phyloP scores from a whole-genome alignment of 2,329 filamentous ascomycete species.

The Zalaria sp. region DNA sequence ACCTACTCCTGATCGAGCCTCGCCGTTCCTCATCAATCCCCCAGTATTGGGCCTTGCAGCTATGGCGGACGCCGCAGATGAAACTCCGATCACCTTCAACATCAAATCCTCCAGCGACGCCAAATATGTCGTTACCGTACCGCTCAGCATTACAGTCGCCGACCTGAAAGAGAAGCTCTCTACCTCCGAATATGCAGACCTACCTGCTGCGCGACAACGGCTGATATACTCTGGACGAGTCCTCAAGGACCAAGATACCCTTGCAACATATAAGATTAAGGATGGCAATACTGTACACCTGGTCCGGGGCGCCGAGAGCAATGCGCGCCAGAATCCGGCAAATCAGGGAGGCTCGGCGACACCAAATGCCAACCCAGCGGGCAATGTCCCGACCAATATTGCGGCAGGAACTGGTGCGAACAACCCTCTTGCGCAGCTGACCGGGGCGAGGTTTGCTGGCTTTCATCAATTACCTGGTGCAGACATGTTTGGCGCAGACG shows the following conservation, averaged over 20 bases:
- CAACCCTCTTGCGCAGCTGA: conserved; percentile 80
- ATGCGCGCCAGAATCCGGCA: conserved; percentile 45
- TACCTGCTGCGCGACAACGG: conserved; percentile 77
- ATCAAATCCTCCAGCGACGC: conserved; percentile 92
- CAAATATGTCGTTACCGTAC: conserved; percentile 70
- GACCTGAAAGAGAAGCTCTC: conserved; percentile 87
- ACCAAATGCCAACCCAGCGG: conserved; percentile 33
- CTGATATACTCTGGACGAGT: conserved; percentile 96
- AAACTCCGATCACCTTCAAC: conserved; percentile 81
- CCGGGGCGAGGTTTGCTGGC: conserved; percentile 85
- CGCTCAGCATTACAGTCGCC: conserved; percentile 59
- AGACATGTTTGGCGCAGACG: conserved; percentile 85
- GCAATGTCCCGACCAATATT: conserved; percentile 61
- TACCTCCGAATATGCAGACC: conserved; percentile 66
- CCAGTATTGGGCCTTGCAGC: neutral
- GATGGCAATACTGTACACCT: conserved; percentile 89
- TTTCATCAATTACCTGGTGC: conserved; percentile 77
- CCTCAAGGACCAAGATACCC: conserved; percentile 82
- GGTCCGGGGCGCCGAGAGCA: conserved; percentile 91
- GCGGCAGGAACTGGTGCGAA: conserved; percentile 65
- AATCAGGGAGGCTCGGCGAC: conserved; percentile 28
- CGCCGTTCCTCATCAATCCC: too few species aligned
- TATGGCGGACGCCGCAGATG: conserved; percentile 48
- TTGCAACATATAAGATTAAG: conserved; percentile 87
- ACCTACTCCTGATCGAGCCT: too few species aligned